Evolutionary conservation across 768 basidiomycete genomes (phyloP).

Genomic region (Melanogaster broomeanus): DNA sequence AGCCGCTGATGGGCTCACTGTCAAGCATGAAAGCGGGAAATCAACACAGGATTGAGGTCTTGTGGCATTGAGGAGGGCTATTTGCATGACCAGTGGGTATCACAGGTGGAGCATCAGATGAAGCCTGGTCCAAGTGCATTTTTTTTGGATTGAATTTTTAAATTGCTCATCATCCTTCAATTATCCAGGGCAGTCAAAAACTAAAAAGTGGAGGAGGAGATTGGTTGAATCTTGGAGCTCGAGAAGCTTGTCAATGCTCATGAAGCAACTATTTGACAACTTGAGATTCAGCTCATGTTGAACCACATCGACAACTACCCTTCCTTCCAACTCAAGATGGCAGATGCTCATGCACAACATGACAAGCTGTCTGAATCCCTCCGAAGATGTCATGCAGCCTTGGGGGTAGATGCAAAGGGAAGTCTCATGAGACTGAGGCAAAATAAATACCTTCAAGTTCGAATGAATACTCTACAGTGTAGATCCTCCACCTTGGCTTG

Average conservation of each 20-base stretch:
- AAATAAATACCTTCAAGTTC: background rate
- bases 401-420: background rate
- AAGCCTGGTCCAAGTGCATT: background rate
- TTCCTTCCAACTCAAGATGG: background rate
- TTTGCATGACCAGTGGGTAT: background rate
- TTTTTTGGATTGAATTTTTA: background rate
- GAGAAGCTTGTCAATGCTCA: background rate
- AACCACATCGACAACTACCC: background rate
- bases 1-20: constrained; percentile 1
- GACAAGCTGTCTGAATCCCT: background rate
- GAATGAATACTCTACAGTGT: constrained; percentile 21
- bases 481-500: too few species aligned
- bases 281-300: background rate
- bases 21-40: background rate
- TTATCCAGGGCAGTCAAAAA: background rate
- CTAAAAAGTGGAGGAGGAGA: background rate
- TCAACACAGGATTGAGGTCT: background rate
- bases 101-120: background rate
- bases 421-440: background rate
- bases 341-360: background rate
- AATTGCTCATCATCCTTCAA: too few species aligned
- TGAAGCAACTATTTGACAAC: background rate
- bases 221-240: background rate
- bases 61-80: background rate
- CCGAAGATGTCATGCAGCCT: background rate